Evolutionary conservation across 2,329 filamentous ascomycete genomes (phyloP), one percentile per base, ranked within the genome.

Genomic region (Clonostachys chloroleuca): DNA sequence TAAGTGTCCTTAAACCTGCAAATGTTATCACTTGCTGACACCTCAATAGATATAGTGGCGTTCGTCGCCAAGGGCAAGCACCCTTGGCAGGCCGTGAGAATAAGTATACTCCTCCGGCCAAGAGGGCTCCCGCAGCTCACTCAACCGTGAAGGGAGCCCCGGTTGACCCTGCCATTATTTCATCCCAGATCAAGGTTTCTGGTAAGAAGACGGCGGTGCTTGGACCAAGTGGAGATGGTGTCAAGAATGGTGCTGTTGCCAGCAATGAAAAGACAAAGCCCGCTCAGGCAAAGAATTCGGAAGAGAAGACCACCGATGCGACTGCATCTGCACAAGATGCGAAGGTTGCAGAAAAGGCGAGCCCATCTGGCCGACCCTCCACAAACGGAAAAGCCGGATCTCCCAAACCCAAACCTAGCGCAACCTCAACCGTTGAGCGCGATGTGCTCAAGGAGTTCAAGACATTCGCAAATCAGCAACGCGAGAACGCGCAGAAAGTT

Each of bases 101-200:
- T 66, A 92, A 89, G 66, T 99, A 99, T 65, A 95, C 87, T 1
- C 92, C 94, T 34, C 94, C 94, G 5, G 92, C 89, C 16, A 82
- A 89, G 64, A 83, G 94, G 56, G 87, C 92, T 9, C 89, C 89
- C 16, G 81, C 87, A 34, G 83, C 77, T 24, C 81, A 89, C 52
- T 74, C 89, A 5, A 88, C 85, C 9, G 84, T 92, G 18, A 78
- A 83, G 54, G 87, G 89, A 40, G 88, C 83, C 39, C 89, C 89
- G 13, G 80, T 92, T 44, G 89, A 96, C 61, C 89, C 90, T 50
- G 89, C 92, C 34, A 95, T 95, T 60, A 95, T 96, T 59, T 92
- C 89, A 7, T 85, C 90, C n/a, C 86, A 91, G 59, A 73, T 95
- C 49, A 80, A 77, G 58, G 66, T 60, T 30, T 64, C 64, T 17